phyloP scores from a whole-genome alignment of 2,329 filamentous ascomycete genomes.

The Alternaria hordeiaustralica region DNA sequence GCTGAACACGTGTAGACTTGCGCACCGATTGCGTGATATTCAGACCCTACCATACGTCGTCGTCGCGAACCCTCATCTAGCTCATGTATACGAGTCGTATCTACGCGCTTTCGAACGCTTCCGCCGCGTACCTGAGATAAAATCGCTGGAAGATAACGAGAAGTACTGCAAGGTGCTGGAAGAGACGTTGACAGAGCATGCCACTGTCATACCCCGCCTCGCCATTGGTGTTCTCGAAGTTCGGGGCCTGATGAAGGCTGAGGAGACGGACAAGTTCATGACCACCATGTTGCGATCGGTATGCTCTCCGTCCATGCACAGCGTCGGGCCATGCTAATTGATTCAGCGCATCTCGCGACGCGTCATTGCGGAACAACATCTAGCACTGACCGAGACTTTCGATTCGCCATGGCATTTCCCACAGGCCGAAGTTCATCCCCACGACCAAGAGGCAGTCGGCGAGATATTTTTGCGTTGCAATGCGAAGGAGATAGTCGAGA shows the following conservation, averaged over 20 bases:
- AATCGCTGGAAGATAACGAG: constrained; percentile 88
- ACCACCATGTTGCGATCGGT: constrained; percentile 90
- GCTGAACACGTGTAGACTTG: constrained; percentile 65
- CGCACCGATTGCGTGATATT: constrained; percentile 95
- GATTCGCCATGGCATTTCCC: constrained; percentile 89
- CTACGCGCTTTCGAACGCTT: constrained; percentile 95
- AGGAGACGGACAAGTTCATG: constrained; percentile 92
- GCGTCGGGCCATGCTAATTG: background rate
- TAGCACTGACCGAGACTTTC: constrained; percentile 93
- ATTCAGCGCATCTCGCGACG: constrained; percentile 85
- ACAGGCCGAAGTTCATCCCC: constrained; percentile 66
- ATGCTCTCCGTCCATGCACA: constrained; percentile 43
- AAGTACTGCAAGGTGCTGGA: constrained; percentile 80
- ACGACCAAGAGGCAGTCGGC: constrained; percentile 83
- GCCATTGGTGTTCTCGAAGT: constrained; percentile 95
- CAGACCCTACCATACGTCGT: constrained; percentile 95
- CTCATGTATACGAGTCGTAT: constrained; percentile 95
- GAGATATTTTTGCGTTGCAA: constrained; percentile 95
- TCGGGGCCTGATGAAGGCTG: constrained; percentile 77
- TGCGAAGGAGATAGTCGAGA: constrained; percentile 84
- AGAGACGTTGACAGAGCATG: constrained; percentile 81
- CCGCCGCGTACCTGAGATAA: constrained; percentile 82
- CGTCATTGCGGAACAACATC: constrained; percentile 96
- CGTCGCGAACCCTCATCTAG: constrained; percentile 92
- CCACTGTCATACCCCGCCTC: constrained; percentile 91